Conservation (phyloP, 306 rosid species). For the Prunus campanulata region DNA sequence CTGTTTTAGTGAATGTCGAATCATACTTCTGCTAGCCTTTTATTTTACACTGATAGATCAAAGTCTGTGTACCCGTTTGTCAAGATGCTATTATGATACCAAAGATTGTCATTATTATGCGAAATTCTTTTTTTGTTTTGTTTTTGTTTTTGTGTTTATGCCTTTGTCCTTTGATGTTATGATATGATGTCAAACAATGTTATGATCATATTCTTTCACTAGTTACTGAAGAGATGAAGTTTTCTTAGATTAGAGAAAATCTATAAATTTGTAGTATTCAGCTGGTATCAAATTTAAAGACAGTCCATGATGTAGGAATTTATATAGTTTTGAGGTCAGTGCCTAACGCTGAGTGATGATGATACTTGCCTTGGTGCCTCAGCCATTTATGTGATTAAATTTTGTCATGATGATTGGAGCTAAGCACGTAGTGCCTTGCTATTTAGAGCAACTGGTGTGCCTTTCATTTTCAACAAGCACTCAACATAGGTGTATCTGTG, state of each 20-base stretch:
- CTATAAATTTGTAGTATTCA: background rate
- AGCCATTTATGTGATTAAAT: background rate
- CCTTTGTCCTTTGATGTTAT: background rate
- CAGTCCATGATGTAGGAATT: background rate
- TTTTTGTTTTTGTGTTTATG: background rate
- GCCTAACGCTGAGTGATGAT: background rate
- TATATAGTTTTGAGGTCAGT: slow-evolving; percentile 1
- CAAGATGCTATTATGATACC: background rate
- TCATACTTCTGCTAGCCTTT: background rate
- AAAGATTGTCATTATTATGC: background rate
- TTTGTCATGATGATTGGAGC: background rate
- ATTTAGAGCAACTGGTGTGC: background rate
- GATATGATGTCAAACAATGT: background rate
- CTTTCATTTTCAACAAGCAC: background rate
- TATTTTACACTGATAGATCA: background rate
- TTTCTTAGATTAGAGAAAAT: background rate
- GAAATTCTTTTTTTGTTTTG: background rate
- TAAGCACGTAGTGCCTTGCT: background rate
- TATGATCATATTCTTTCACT: background rate
- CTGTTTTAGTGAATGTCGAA: background rate
- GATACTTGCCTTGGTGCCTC: background rate
- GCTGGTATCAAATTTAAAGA: too few relatives aligned
- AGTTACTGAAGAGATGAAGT: background rate
- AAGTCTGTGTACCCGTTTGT: background rate
- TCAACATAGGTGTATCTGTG: background rate